A percentile compares a stretch with the other conserved stretches of the same genome.
phyloP scores from a whole-genome alignment of 768 basidiomycete genomes.

The Kwoniella sp. region DNA sequence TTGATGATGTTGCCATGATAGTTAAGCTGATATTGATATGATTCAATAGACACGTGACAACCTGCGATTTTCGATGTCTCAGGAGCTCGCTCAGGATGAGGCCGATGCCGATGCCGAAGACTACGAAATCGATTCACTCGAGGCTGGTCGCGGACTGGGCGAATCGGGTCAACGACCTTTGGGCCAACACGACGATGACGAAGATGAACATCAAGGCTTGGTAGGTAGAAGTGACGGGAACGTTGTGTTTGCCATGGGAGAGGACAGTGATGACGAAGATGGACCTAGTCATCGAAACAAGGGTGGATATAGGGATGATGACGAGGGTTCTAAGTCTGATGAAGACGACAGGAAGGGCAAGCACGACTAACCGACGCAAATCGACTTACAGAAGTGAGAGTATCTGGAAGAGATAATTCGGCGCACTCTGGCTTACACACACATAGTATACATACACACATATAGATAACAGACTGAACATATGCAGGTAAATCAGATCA shows the following conservation, averaged over 20 bases:
- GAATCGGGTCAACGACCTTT: conserved; percentile 87
- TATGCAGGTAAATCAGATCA: too few species aligned
- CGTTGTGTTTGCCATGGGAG: conserved; percentile 50
- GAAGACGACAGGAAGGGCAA: conserved; percentile 17
- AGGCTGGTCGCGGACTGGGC: conserved; percentile 23
- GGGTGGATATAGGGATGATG: conserved; percentile 28
- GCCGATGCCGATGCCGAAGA: conserved; percentile 46
- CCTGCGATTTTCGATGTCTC: conserved; percentile 78
- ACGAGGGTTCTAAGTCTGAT: conserved; percentile 11
- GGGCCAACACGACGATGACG: conserved; percentile 53
- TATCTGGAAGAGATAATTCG: background rate
- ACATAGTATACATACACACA: background rate
- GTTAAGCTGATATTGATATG: conserved; percentile 13
- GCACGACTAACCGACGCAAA: background rate
- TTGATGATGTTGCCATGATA: too few species aligned
- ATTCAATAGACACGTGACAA: conserved; percentile 51
- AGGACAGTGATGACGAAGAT: conserved; percentile 52
- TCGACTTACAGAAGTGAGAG: background rate
- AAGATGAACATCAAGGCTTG: conserved; percentile 21
- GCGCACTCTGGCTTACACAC: background rate
- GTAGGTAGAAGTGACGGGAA: conserved; percentile 32
- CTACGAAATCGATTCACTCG: conserved; percentile 42
- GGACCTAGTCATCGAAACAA: conserved; percentile 18
- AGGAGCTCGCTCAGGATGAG: conserved; percentile 79
- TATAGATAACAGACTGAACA: background rate